Evolutionary conservation across 1,284 basidiomycete genomes (phyloP).

Genomic region (Leccinum glutinopallens): DNA sequence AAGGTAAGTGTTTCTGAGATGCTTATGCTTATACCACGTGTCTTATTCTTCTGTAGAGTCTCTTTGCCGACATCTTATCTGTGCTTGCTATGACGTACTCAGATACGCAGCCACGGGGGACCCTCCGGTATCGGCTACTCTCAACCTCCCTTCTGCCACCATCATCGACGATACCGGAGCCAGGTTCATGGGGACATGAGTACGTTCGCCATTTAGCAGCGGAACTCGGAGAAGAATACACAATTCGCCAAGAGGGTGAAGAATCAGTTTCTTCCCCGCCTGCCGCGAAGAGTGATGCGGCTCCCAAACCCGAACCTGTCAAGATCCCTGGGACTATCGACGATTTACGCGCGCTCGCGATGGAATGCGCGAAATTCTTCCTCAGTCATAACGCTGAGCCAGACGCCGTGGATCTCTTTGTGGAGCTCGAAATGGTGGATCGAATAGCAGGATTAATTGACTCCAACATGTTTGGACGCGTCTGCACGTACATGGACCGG

Average conservation of each 20-base stretch:
- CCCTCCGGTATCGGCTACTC: conserved; percentile 87
- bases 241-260: conserved; percentile 55
- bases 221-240: conserved; percentile 95
- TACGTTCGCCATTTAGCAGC: conserved; percentile 97
- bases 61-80: conserved; percentile 98
- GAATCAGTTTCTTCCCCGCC: conserved; percentile 33
- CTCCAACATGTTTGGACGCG: conserved; percentile 86
- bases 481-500: conserved; percentile 99
- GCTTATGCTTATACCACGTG: neutral
- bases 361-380: conserved; percentile 90
- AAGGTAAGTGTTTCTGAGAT: conserved; percentile 54
- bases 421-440: conserved; percentile 92
- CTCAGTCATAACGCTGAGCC: conserved; percentile 96
- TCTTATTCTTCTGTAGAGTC: conserved; percentile 54
- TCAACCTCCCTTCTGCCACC: conserved; percentile 72
- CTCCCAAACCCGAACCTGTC: conserved; percentile 34
- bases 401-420: conserved; percentile 94
- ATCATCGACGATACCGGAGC: conserved; percentile 74
- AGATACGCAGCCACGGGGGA: conserved; percentile 92
- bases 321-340: conserved; percentile 58
- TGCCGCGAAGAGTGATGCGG: conserved; percentile 36
- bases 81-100: conserved; percentile 99
- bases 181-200: conserved; percentile 98
- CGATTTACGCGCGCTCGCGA: conserved; percentile 77
- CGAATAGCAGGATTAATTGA: conserved; percentile 80